Percentiles rank a stretch among this genome's conserved stretches.
These are phyloP conservation scores for Uncinocarpus reesii DNA, from an alignment of 2,329 filamentous ascomycete species.

Conservation along the genomic window DNA sequence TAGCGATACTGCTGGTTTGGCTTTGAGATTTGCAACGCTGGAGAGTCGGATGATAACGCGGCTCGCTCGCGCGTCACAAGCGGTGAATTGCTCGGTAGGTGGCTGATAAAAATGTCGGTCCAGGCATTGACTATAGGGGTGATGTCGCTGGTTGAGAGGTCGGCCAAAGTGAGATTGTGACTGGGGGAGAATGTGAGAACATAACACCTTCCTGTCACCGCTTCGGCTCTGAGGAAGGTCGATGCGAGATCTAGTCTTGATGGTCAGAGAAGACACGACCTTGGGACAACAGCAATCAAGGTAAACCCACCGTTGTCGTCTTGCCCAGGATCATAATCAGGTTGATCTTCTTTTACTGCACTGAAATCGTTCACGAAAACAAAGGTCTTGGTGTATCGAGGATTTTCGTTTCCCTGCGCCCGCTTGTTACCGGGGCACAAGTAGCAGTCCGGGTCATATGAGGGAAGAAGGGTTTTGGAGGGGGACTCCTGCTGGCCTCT, in stretches of 20 bases:
- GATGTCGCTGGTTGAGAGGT: constrained; percentile 68
- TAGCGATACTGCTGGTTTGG: constrained; percentile 75
- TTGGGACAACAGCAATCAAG: neutral
- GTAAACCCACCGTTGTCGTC: constrained; percentile 39
- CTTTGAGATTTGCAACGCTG: constrained; percentile 36
- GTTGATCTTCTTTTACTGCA: constrained; percentile 87
- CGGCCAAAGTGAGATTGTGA: constrained; percentile 85
- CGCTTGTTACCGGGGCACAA: constrained; percentile 85
- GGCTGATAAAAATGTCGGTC: constrained; percentile 78
- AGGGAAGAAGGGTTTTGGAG: constrained; percentile 57
- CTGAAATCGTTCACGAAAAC: constrained; percentile 97
- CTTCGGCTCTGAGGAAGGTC: constrained; percentile 67
- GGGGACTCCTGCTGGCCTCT: constrained; percentile 70
- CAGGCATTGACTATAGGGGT: constrained; percentile 77
- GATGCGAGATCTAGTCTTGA: constrained; percentile 46
- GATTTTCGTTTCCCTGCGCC: constrained; percentile 77
- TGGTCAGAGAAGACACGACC: neutral
- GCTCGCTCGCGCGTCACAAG: constrained; percentile 41
- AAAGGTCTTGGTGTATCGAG: constrained; percentile 75
- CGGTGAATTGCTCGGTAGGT: constrained; percentile 54
- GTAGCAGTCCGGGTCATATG: constrained; percentile 87
- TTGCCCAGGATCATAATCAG: constrained; percentile 55
- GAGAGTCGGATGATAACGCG: constrained; percentile 39
- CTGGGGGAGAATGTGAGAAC: constrained; percentile 87
- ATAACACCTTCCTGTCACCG: constrained; percentile 91